Evolutionary conservation across 208 protist genomes (phyloP).

Genomic region (Leishmania arabica): DNA sequence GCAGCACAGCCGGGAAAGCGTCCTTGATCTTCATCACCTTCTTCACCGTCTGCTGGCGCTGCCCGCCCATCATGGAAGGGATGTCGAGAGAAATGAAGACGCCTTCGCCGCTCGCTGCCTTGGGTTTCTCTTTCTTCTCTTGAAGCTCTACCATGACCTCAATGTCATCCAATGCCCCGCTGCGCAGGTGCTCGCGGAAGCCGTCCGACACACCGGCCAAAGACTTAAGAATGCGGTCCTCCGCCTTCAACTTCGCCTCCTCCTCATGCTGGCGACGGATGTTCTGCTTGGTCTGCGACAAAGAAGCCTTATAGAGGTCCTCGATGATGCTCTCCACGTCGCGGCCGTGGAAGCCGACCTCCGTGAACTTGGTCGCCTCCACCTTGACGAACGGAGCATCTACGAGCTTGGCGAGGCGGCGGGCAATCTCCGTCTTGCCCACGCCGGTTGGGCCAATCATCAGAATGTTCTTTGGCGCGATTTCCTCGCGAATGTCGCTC

Average conservation of each 20-base stretch:
- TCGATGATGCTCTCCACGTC: conserved; percentile 98
- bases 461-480: conserved; percentile 95
- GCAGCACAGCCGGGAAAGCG: conserved; percentile 87
- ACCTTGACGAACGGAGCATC: conserved; percentile 98
- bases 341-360: conserved; percentile 96
- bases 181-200: conserved; percentile 94
- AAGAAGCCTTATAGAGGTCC: conserved; percentile 95
- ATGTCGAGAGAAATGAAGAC: conserved; percentile 91
- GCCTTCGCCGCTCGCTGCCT: conserved; percentile 74
- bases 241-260: conserved; percentile 77
- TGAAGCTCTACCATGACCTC: conserved; percentile 92
- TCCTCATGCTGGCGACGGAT: conserved; percentile 89
- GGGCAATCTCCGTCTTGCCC: conserved; percentile 97
- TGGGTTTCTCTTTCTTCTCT: conserved; percentile 92
- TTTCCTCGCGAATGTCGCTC: conserved; percentile 90
- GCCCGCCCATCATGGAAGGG: conserved; percentile 74
- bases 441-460: conserved; percentile 95
- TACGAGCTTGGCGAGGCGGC: conserved; percentile 96
- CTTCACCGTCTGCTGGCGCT: conserved; percentile 84
- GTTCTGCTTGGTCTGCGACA: conserved; percentile 92
- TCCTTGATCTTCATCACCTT: conserved; percentile 95
- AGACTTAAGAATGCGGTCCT: conserved; percentile 90
- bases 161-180: conserved; percentile 91
- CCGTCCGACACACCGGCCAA: conserved; percentile 90
- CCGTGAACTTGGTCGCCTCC: conserved; percentile 99